Percentiles rank a stretch among this genome's conserved stretches.
Evolutionary conservation across 148 eudicot genomes (phyloP).

Genomic region (Silene uniflora): DNA sequence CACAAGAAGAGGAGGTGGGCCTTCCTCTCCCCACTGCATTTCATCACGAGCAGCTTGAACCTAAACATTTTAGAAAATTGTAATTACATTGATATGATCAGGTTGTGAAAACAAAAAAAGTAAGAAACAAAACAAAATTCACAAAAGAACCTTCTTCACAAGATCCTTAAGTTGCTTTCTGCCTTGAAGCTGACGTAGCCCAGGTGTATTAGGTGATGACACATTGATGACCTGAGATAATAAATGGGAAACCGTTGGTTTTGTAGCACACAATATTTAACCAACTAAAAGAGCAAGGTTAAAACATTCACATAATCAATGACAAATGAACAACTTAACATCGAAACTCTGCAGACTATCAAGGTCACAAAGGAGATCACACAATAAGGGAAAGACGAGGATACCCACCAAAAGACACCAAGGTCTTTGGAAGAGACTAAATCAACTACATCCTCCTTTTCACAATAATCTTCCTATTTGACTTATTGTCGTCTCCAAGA

Average conservation of each 20-base stretch:
- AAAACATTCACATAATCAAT: neutral
- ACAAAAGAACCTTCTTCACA: constrained; percentile 70
- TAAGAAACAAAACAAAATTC: neutral
- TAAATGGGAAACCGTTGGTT: neutral
- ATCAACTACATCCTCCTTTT: no score
- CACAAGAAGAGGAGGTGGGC: constrained; percentile 95
- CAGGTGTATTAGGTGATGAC: constrained; percentile 99
- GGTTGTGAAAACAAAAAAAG: neutral
- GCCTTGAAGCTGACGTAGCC: constrained; percentile 96
- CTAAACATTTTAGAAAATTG: constrained; percentile 34
- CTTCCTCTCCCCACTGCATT: constrained; percentile 99
- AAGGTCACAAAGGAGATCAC: neutral
- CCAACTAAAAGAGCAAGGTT: neutral
- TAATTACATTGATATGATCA: neutral
- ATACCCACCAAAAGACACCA: constrained; percentile 2
- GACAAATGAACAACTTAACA: neutral
- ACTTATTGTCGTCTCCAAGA: no score
- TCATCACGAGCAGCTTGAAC: constrained; percentile 99
- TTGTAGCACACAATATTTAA: neutral
- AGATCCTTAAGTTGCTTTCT: constrained; percentile 96
- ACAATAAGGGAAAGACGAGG: neutral
- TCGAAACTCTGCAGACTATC: neutral
- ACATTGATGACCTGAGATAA: constrained; percentile 73
- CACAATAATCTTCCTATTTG: no score
- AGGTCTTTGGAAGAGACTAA: neutral